Percentiles rank a stretch among this genome's conserved stretches.
Evolutionary conservation across 139 green algal genomes (phyloP).

Genomic region (Chlamydomonas sp.): DNA sequence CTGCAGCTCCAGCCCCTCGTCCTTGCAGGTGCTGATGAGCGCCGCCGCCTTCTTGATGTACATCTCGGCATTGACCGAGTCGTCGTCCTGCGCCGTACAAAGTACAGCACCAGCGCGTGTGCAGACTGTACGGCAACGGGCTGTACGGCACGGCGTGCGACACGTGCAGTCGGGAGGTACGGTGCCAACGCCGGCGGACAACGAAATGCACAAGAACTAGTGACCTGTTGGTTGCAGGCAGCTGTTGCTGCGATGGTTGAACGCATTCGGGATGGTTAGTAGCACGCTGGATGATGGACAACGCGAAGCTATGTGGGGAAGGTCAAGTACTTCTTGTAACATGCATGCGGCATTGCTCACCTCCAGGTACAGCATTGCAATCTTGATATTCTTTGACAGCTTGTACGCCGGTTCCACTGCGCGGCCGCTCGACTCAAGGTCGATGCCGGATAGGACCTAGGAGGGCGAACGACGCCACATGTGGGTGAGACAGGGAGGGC

Average conservation of each 20-base stretch:
- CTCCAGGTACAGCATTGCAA: slow-evolving; percentile 94
- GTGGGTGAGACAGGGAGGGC: not conserved
- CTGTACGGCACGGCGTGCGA: no score
- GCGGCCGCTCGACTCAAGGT: slow-evolving; percentile 80
- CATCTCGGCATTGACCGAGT: slow-evolving; percentile 89
- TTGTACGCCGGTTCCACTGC: slow-evolving; percentile 80
- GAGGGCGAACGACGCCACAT: no score
- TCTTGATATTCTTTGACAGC: slow-evolving; percentile 92
- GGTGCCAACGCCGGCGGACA: no score
- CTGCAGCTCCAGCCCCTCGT: slow-evolving; percentile 89
- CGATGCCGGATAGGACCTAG: slow-evolving; percentile 86
- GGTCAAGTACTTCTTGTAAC: not conserved
- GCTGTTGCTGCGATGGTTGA: no score
- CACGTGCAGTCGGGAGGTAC: no score
- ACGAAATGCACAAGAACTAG: no score
- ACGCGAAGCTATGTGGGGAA: no score
- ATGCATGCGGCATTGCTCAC: not conserved
- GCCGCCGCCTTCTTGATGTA: slow-evolving; percentile 94
- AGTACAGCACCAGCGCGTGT: not conserved
- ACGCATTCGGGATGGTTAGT: no score
- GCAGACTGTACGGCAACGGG: not conserved
- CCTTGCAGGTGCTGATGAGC: slow-evolving; percentile 81
- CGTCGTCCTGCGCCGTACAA: slow-evolving; percentile 92
- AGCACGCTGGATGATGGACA: no score
- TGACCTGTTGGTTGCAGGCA: no score